Evolutionary conservation across 768 basidiomycete species (phyloP), one percentile per base, ranked within the genome.

Genomic region (Amanita muscaria): DNA sequence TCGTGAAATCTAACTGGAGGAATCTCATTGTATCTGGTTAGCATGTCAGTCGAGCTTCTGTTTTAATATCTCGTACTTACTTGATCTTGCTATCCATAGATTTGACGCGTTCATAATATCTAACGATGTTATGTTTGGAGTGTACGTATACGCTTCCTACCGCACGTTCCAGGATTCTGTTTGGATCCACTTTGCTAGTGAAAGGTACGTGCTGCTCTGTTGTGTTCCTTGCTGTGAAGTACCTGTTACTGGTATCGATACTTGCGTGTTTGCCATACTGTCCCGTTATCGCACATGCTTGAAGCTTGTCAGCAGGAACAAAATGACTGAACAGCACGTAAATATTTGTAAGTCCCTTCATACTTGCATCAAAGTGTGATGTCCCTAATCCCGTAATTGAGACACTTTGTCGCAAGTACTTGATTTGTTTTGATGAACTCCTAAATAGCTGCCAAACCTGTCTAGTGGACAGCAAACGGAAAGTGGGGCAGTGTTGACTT

Each of bases 41-140:
- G n/a, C n/a, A n/a, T n/a, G n/a, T n/a, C n/a, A n/a, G n/a, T n/a
- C n/a, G n/a, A n/a, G n/a, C n/a, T n/a, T n/a, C n/a, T n/a, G n/a
- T n/a, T n/a, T n/a, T n/a, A n/a, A n/a, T n/a, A n/a, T n/a, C n/a
- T n/a, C n/a, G n/a, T n/a, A n/a, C n/a, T n/a, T n/a, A n/a, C n/a
- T n/a, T n/a, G n/a, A n/a, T n/a, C n/a, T n/a, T n/a, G n/a, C n/a
- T n/a, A n/a, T n/a, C n/a, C n/a, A n/a, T n/a, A n/a, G n/a, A n/a
- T n/a, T n/a, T n/a, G n/a, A n/a, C n/a, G n/a, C 27, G 40, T 12
- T 18, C 39, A 43, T 40, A 47, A 37, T 42, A 49, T 11, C 38
- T 18, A 5, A 53, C 52, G n/a, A 30, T 16, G 32, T 53, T 53
- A n/a, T 53, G 49, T 43, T 48, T 42, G 8, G 42, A 41, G 39